Base-by-base conservation (phyloP, 2,329 filamentous ascomycete species). In the Claviceps lovelessii region DNA sequence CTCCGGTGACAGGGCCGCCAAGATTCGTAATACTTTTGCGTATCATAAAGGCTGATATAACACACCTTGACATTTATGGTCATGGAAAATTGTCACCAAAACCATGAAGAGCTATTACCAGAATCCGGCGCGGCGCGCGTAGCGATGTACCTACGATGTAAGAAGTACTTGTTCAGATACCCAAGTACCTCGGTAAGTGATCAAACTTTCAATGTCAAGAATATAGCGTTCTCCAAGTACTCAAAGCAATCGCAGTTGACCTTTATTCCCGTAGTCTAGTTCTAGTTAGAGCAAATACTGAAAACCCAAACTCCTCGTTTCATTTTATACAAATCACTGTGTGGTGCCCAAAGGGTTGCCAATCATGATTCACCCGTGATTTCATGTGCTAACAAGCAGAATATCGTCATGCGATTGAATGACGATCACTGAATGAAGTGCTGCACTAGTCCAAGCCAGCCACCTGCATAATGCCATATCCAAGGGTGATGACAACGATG, bases 391-490 rank as follows among this genome's bases (percentile, higher is more conserved):
- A 13, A 29, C 13, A 7, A 17, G 19, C 37, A 49, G 48, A 44
- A 15, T 35, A 28, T 39, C 49, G 13, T 11, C 35, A 41, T 29
- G 7, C 15, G 9, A 13, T 52, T 41, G 39, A 45, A 15, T 29
- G 5, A 7, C 31, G 29, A 17, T 15, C 5, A 7, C n/a, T 4
- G 3, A n/a, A 37, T n/a, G 7, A 35, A 29, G 5, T 8, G 29
- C 37, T 17, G 37, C 28, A 44, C 67, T 62, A 74, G 58, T 75
- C 72, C 54, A 89, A 75, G 0, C 84, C 83, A 11, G 80, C 84
- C 51, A 89, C 75, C 59, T 85, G 76, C 90, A 97, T 96, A 59
- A 94, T 76, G 2, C 85, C 89, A 70, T 96, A 98, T 0, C 93
- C 94, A 46, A 98, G 72, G 0, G 89, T 91, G 33, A 97, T 78